phyloP scores from a whole-genome alignment of 1,139 yeast species.

The Magnusiomyces tetraspermus region DNA sequence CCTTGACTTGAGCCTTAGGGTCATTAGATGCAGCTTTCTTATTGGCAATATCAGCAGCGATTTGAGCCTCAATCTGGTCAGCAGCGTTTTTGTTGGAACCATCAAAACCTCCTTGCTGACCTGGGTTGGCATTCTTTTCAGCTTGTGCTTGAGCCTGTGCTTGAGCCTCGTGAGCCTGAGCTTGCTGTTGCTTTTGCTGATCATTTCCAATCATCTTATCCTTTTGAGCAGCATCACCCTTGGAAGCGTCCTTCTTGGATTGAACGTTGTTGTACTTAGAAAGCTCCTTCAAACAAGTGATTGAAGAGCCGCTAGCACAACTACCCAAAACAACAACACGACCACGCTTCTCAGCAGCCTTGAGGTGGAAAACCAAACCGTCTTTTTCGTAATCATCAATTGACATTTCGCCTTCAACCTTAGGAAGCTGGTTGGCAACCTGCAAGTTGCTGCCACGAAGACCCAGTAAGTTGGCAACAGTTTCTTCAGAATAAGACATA shows the following conservation, averaged over 20 bases:
- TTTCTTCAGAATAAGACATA: slow-evolving; percentile 6
- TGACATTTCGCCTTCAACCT: not conserved
- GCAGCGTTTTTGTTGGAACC: too few species aligned
- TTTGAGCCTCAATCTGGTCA: not conserved
- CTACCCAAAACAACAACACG: slow-evolving; percentile 1
- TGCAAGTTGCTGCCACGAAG: not conserved
- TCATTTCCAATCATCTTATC: not conserved
- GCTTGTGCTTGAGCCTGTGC: slow-evolving; percentile 2
- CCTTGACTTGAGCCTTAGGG: not conserved
- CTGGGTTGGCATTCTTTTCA: too few species aligned
- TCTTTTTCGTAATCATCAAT: slow-evolving; percentile 3
- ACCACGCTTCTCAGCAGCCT: not conserved
- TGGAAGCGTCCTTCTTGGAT: not conserved
- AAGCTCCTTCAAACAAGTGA: slow-evolving; percentile 3
- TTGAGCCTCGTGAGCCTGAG: slow-evolving; percentile 4
- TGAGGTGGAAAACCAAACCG: not conserved
- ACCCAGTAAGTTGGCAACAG: slow-evolving; percentile 3
- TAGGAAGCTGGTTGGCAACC: not conserved
- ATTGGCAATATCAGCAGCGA: not conserved
- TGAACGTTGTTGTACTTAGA: slow-evolving; percentile 1
- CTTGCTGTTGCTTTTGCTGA: slow-evolving; percentile 7
- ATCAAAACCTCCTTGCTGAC: too few species aligned
- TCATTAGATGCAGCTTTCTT: not conserved
- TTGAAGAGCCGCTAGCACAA: slow-evolving; percentile 2
- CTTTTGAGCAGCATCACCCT: not conserved